Percentiles rank a stretch among this genome's conserved stretches.
These are phyloP conservation scores for Solanum arcanum DNA, from an alignment of 257 asterid species.

Conservation along the genomic window DNA sequence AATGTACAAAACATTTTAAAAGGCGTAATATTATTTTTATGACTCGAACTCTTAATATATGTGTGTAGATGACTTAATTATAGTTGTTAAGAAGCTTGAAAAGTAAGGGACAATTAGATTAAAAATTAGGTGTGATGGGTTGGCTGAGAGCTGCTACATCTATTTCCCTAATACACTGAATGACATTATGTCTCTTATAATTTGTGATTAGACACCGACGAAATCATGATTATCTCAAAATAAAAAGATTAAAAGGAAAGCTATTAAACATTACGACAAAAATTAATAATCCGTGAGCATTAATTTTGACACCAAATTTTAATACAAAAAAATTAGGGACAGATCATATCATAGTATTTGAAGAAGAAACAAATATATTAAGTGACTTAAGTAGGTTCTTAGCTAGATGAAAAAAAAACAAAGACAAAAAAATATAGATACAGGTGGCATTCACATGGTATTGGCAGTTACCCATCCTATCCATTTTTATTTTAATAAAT, in stretches of 20 bases:
- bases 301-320: neutral
- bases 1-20: neutral
- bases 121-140: conserved; percentile 34
- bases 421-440: conserved; percentile 1
- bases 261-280: conserved; percentile 5
- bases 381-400: neutral
- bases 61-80: neutral
- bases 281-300: neutral
- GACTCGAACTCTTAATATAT: neutral
- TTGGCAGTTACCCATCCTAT: conserved; percentile 46
- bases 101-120: conserved; percentile 15
- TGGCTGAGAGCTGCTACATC: conserved; percentile 13
- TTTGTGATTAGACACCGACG: neutral
- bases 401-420: neutral
- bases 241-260: neutral
- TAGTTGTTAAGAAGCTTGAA: conserved; percentile 23
- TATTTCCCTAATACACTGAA: neutral
- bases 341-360: neutral
- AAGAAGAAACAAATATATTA: neutral
- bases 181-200: neutral
- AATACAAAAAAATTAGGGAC: neutral
- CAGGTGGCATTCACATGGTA: conserved; percentile 23
- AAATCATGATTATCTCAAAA: neutral
- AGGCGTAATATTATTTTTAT: neutral
- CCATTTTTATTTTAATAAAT: conserved; percentile 33